Conservation (phyloP, 352 stramenopile genomes). For the Plasmopara viticola region DNA sequence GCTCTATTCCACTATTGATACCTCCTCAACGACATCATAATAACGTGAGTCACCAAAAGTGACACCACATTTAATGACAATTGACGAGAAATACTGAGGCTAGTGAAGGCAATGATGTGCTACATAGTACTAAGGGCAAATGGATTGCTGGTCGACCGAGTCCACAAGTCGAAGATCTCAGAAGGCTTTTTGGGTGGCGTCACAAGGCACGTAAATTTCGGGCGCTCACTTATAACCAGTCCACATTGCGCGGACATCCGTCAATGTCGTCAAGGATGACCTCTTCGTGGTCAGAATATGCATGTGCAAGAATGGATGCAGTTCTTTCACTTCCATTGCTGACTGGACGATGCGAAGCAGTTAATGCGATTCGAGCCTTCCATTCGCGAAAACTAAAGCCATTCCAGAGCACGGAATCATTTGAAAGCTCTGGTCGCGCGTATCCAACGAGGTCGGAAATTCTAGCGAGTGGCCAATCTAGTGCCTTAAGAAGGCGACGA, state of each 20-base stretch:
- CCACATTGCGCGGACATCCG: conserved; percentile 5
- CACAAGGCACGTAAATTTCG: neutral
- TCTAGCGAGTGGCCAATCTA: conserved; percentile 39
- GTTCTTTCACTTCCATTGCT: neutral
- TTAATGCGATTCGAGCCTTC: conserved; percentile 15
- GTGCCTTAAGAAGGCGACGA: conserved; percentile 28
- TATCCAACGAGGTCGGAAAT: conserved; percentile 26
- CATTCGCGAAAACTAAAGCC: conserved; percentile 41
- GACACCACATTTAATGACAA: too few relatives aligned
- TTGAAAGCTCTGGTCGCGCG: conserved; percentile 12
- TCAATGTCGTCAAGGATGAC: conserved; percentile 15
- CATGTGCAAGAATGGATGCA: neutral
- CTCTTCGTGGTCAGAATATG: neutral
- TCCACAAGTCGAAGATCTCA: too few relatives aligned
- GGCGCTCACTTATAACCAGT: neutral
- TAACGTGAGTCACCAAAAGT: too few relatives aligned
- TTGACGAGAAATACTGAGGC: too few relatives aligned
- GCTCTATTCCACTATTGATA: too few relatives aligned
- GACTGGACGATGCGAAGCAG: neutral
- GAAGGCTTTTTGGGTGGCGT: too few relatives aligned
- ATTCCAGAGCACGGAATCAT: conserved; percentile 32
- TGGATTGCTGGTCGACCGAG: too few relatives aligned
- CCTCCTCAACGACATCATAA: too few relatives aligned
- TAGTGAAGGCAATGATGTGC: too few relatives aligned
- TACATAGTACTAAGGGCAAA: too few relatives aligned